Evolutionary conservation across 768 basidiomycete species (phyloP).

Genomic region (Boletus reticuloceps): DNA sequence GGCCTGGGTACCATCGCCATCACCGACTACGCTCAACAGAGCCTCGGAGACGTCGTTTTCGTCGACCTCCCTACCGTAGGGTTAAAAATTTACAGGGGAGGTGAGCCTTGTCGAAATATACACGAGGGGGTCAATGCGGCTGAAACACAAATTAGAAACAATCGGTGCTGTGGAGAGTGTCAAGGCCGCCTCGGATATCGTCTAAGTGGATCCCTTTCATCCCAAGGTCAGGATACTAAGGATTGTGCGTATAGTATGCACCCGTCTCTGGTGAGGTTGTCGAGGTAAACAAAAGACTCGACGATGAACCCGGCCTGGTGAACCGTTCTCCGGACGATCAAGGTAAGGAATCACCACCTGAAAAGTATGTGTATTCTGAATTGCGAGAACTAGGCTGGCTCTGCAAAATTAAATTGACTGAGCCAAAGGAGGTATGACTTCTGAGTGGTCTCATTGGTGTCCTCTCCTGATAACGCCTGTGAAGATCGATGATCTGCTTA

Average conservation of each 20-base stretch:
- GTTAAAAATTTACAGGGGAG: conserved; percentile 62
- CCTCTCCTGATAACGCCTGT: neutral
- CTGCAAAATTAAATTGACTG: conserved; percentile 83
- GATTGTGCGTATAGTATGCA: conserved; percentile 60
- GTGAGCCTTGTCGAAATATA: conserved; percentile 43
- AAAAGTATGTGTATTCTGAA: neutral
- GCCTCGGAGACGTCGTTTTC: conserved; percentile 95
- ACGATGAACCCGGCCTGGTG: conserved; percentile 69
- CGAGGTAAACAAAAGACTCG: conserved; percentile 73
- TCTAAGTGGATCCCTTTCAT: conserved; percentile 34
- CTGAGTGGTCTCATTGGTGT: neutral
- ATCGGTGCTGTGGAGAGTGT: conserved; percentile 96
- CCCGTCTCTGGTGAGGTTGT: conserved; percentile 85
- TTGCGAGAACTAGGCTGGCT: conserved; percentile 78
- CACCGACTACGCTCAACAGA: conserved; percentile 89
- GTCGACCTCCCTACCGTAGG: conserved; percentile 82
- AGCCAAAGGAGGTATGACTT: conserved; percentile 67
- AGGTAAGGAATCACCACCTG: conserved; percentile 46
- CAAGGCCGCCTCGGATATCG: conserved; percentile 95
- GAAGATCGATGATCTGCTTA: conserved; percentile 71
- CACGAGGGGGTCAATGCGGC: neutral
- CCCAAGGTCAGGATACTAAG: conserved; percentile 8
- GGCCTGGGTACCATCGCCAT: conserved; percentile 80
- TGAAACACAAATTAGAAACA: conserved; percentile 49
- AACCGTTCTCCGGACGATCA: conserved; percentile 86